Evolutionary conservation across 305 asterid species (phyloP), one percentile per base, ranked within the genome.

Genomic region (Rubia tinctorum): DNA sequence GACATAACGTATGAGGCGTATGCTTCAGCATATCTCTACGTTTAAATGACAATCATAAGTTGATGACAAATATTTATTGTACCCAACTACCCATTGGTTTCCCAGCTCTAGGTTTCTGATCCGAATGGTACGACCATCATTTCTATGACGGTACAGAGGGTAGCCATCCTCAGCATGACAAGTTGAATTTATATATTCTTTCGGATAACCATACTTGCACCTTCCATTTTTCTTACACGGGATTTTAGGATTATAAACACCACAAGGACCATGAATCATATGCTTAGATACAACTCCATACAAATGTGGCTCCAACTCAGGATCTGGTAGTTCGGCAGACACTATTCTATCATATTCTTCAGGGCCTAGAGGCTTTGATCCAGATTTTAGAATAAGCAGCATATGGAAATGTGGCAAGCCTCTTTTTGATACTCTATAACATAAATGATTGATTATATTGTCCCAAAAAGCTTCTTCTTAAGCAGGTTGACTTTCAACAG

Each of bases 351-450:
- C 65, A n/a, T 34, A 73, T 0, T 39, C 63, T 11, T 23, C 37
- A 1, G 17, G 13, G 1, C 43, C 66, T 0, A 18, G 18, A 0
- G 40, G 18, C 5, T 73, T 73, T 6, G 15, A 34, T 6, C 40
- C 11, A 7, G 42, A 22, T 7, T 37, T 25, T 0, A 47, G 3
- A 13, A 72, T 60, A 1, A 72, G 0, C 2, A 72, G 7, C 10
- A 72, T n/a, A 22, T 60, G 69, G 7, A 44, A 66, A 59, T 72
- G 69, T 1, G 61, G 75, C 8, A 72, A 18, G 0, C 75, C 69
- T 43, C 69, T 3, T 4, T 64, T 12, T 64, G 68, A 18, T 27
- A 63, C 11, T 63, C 68, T 0, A 63, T 30, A 10, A 30, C 68
- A 63, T 13, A 37, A 0, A 64, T 11, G 20, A 42, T n/a, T 0